Evolutionary conservation across 2,329 filamentous ascomycete genomes (phyloP).

Genomic region (Paecilomyces sp.): DNA sequence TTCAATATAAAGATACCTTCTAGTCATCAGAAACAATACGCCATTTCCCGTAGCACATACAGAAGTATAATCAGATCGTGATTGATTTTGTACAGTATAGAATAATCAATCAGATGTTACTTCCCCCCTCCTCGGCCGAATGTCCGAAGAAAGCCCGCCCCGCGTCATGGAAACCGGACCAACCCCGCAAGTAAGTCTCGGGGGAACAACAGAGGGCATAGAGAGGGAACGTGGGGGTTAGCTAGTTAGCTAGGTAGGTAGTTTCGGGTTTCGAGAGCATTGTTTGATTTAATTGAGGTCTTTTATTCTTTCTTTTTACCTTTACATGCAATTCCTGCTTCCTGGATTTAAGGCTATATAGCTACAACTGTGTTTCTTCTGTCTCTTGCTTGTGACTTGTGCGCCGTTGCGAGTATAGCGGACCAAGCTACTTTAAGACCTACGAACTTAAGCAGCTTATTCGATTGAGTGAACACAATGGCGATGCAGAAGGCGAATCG

Average conservation of each 20-base stretch:
- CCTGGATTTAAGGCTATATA: too few relatives aligned
- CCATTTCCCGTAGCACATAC: too few relatives aligned
- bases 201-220: not conserved
- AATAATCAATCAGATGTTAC: not conserved
- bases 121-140: not conserved
- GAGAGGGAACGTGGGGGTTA: not conserved
- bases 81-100: too few relatives aligned
- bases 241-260: not conserved
- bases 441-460: not conserved
- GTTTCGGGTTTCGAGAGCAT: not conserved
- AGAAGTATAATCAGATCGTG: too few relatives aligned
- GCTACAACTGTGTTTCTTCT: too few relatives aligned
- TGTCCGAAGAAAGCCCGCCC: not conserved
- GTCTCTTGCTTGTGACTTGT: too few relatives aligned
- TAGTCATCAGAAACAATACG: too few relatives aligned
- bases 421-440: too few relatives aligned
- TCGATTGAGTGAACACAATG: not conserved
- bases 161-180: not conserved
- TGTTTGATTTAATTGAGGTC: not conserved
- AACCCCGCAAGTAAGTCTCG: not conserved
- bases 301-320: not conserved
- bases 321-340: not conserved
- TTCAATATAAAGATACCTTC: too few relatives aligned
- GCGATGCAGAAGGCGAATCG: conserved; percentile 49
- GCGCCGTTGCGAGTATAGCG: too few relatives aligned